These are phyloP conservation scores for Talaromyces sp. DNA, from an alignment of 2,329 filamentous ascomycete species.

Conservation along the genomic window DNA sequence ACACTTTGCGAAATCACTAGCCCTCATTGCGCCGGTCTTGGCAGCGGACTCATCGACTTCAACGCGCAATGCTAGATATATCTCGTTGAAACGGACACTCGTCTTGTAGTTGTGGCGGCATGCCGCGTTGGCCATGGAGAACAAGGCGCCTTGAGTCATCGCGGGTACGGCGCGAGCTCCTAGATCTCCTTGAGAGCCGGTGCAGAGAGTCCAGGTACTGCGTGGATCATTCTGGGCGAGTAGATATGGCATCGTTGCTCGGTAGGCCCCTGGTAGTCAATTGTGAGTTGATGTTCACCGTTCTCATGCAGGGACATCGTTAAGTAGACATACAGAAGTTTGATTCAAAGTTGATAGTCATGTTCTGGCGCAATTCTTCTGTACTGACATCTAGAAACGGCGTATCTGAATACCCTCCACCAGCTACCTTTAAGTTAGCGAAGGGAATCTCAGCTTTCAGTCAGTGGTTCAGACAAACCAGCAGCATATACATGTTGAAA, in stretches of 20 bases:
- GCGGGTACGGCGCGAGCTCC: conserved; percentile 10
- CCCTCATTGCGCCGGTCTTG: conserved; percentile 8
- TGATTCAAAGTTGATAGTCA: conserved; percentile 15
- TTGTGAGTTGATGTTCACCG: background rate
- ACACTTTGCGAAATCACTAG: conserved; percentile 11
- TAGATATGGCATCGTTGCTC: conserved; percentile 11
- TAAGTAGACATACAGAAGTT: conserved; percentile 12
- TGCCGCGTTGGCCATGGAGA: conserved; percentile 13
- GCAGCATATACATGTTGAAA: conserved; percentile 16
- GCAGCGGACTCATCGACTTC: conserved; percentile 9
- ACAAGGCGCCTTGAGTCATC: conserved; percentile 10
- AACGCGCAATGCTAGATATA: conserved; percentile 8
- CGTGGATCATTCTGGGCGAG: background rate
- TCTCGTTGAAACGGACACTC: conserved; percentile 14
- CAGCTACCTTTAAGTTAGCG: background rate
- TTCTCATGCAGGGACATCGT: background rate
- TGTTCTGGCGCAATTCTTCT: conserved; percentile 5
- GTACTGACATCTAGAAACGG: conserved; percentile 7
- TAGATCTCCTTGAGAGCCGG: conserved; percentile 14
- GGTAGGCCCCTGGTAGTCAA: conserved; percentile 10
- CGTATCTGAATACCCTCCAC: conserved; percentile 4
- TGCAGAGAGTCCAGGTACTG: conserved; percentile 14
- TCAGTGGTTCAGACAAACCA: background rate
- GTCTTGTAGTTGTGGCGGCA: conserved; percentile 15
- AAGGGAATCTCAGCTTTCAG: background rate